Percentiles rank a stretch among this genome's conserved stretches.
These are phyloP conservation scores for Talaromyces sp. DNA, from an alignment of 2,329 filamentous ascomycete genomes.

Conservation along the genomic window DNA sequence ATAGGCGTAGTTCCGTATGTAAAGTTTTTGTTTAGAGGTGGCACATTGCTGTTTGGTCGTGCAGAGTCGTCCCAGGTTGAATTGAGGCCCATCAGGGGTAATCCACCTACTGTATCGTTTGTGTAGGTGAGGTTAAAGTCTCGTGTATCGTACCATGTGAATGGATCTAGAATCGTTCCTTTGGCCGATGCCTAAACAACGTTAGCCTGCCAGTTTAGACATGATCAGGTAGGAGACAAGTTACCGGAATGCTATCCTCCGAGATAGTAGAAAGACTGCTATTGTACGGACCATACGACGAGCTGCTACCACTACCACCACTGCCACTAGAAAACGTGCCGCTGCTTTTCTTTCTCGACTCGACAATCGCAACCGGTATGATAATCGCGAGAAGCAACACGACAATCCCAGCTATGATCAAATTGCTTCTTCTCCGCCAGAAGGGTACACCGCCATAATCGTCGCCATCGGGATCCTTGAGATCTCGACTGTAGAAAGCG, in stretches of 20 bases:
- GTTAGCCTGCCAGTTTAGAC: slow-evolving; percentile 17
- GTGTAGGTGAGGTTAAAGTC: slow-evolving; percentile 97
- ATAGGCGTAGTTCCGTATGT: slow-evolving; percentile 77
- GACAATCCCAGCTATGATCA: slow-evolving; percentile 57
- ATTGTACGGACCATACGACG: slow-evolving; percentile 34
- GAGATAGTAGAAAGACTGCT: slow-evolving; percentile 56
- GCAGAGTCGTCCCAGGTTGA: slow-evolving; percentile 81
- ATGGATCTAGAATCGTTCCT: slow-evolving; percentile 81
- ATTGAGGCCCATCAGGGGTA: slow-evolving; percentile 89
- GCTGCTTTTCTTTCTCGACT: slow-evolving; percentile 59
- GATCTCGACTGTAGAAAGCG: slow-evolving; percentile 23
- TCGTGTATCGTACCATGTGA: slow-evolving; percentile 82
- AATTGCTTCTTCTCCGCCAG: slow-evolving; percentile 46
- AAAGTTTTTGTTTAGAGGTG: slow-evolving; percentile 72
- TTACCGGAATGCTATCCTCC: slow-evolving; percentile 58
- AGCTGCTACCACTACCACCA: slow-evolving; percentile 25
- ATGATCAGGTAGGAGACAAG: slow-evolving; percentile 17
- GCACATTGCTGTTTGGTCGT: slow-evolving; percentile 74
- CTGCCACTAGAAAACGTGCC: slow-evolving; percentile 1
- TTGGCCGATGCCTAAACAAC: slow-evolving; percentile 54
- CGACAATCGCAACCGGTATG: slow-evolving; percentile 65
- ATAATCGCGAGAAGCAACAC: slow-evolving; percentile 63
- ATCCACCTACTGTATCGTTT: slow-evolving; percentile 73
- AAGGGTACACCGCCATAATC: slow-evolving; percentile 27
- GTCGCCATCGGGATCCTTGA: slow-evolving; percentile 30